Base-by-base conservation (phyloP, 1,139 yeast species). In the Taphrina deformans region DNA sequence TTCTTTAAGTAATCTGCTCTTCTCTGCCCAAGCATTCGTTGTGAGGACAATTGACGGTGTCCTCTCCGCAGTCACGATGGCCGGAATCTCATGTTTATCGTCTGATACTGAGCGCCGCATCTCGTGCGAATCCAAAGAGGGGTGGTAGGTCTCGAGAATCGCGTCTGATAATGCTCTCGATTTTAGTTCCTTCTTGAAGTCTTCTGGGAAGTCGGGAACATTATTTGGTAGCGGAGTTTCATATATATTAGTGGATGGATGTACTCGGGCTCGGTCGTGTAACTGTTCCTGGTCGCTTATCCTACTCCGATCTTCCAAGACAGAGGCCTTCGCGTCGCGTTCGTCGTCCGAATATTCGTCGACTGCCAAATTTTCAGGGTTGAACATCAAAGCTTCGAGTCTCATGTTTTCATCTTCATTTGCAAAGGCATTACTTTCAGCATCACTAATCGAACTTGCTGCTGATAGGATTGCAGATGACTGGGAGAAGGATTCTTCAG, bases 21-120 rank as follows among this genome's bases (percentile, higher is more conserved):
- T 53, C 48, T 35, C 58, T 5, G 58, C 58, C 58, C 58, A 53
- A 3, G 58, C 48, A 26, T n/a, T 38, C 12, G 48, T 53, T 1
- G 48, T 53, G 9, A 53, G 58, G 16, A 53, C n/a, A 6, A 53
- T 53, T 10, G 58, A 53, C 7, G 48, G 58, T n/a, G 58, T 51
- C 27, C 55, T 16, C 16, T 51, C 55, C 10, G 55, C 44, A 9
- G 44, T 31, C 9, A 23, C 44, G n/a, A 14, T 27, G 12, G 41
- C 1, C 9, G n/a, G 24, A 2, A 9, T 2, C 18, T 29, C 44
- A 26, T 12, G 52, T 12, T 48, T 29, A 6, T 33, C 55, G 3
- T 5, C 44, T 2, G 55, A 51, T 9, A 23, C 1, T 4, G 55
- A 31, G 40, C 44, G 29, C 16, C 5, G 26, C 40, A 51, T 31